Evolutionary conservation across 2,329 filamentous ascomycete species (phyloP).

Genomic region (Sporothrix schenckii): DNA sequence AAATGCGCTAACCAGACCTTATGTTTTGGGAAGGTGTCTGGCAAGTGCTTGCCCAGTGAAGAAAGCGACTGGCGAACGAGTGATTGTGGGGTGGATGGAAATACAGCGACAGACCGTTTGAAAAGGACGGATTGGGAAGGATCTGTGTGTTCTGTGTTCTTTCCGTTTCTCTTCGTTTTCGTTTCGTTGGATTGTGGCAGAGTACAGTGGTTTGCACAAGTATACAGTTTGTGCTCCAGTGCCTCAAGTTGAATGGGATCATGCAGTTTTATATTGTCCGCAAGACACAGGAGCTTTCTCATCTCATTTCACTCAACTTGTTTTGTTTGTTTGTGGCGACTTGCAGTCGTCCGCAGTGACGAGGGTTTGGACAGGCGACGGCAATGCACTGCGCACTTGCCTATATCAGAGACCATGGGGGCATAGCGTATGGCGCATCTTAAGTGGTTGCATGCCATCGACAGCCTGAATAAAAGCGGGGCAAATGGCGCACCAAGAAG

Average conservation of each 20-base stretch:
- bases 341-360: conserved; percentile 25
- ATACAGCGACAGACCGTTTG: not conserved
- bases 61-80: not conserved
- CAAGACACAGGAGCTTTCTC: not conserved
- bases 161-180: not conserved
- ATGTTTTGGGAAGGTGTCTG: not conserved
- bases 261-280: conserved; percentile 13
- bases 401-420: conserved; percentile 23
- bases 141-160: conserved; percentile 9
- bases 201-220: not conserved
- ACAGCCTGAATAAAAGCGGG: conserved; percentile 23
- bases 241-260: not conserved
- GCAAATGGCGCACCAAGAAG: not conserved
- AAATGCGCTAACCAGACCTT: conserved; percentile 15
- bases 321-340: conserved; percentile 26
- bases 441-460: conserved; percentile 30
- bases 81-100: not conserved
- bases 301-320: not conserved
- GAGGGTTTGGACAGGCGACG: not conserved
- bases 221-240: not conserved
- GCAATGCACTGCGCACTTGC: conserved; percentile 8
- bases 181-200: not conserved
- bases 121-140: conserved; percentile 11
- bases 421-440: not conserved
- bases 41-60: not conserved